These are phyloP conservation scores for Rhizopus delemar DNA, from an alignment of 371 early-diverging fungal genomes.

Conservation along the genomic window DNA sequence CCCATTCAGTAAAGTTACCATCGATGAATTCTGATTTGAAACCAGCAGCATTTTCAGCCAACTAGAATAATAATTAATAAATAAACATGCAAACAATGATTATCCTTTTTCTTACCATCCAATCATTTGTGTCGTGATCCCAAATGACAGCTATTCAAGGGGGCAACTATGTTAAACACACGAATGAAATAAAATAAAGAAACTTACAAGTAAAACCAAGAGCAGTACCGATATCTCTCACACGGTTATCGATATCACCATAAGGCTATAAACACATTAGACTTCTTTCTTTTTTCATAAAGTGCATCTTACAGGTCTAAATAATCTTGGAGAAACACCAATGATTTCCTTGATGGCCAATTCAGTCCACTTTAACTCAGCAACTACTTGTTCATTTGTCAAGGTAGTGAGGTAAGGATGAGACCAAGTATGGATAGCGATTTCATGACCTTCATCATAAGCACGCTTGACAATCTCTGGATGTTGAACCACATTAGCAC, in stretches of 20 bases:
- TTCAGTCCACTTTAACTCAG: conserved; percentile 73
- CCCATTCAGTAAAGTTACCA: conserved; percentile 53
- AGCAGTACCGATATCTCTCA: conserved; percentile 58
- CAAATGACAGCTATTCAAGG: conserved; percentile 44
- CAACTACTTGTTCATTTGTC: conserved; percentile 67
- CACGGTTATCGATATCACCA: conserved; percentile 71
- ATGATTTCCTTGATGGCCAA: conserved; percentile 64
- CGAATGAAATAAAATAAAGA: neutral
- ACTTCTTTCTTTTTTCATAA: conserved; percentile 2
- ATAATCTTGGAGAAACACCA: conserved; percentile 52
- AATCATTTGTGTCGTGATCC: conserved; percentile 53
- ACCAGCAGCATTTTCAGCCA: conserved; percentile 28
- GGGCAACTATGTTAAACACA: neutral
- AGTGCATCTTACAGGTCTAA: conserved; percentile 44
- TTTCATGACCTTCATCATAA: conserved; percentile 49
- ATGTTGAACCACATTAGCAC: conserved; percentile 54
- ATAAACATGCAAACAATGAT: neutral
- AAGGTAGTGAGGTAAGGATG: conserved; percentile 65
- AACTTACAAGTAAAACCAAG: conserved; percentile 53
- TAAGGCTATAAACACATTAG: conserved; percentile 51
- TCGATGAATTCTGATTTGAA: conserved; percentile 48
- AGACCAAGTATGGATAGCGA: conserved; percentile 59
- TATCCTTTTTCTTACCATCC: conserved; percentile 30
- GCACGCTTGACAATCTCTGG: conserved; percentile 56
- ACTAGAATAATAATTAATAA: conserved; percentile 8